These are phyloP conservation scores for Euphorbia lathyris DNA, from an alignment of 345 rosid genomes.

Conservation along the genomic window DNA sequence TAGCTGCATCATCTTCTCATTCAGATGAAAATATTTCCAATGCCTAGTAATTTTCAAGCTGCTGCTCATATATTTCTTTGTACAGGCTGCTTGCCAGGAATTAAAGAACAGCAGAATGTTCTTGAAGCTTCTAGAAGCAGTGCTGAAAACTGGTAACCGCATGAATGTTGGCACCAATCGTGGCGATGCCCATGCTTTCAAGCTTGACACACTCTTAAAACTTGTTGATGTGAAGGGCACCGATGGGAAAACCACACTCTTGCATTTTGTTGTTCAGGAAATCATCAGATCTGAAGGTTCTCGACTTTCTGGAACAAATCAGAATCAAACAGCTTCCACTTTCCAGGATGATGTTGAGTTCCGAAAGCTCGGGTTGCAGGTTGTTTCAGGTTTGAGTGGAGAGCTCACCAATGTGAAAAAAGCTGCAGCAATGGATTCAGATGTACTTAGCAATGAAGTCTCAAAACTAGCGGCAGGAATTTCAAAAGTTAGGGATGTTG, in stretches of 20 bases:
- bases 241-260: constrained; percentile 83
- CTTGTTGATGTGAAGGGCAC: constrained; percentile 83
- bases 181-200: constrained; percentile 92
- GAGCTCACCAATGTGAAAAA: constrained; percentile 81
- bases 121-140: constrained; percentile 88
- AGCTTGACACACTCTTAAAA: constrained; percentile 88
- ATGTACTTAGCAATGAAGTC: constrained; percentile 55
- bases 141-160: constrained; percentile 85
- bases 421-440: constrained; percentile 85
- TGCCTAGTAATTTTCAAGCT: constrained; percentile 10
- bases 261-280: constrained; percentile 94
- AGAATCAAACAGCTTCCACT: constrained; percentile 25
- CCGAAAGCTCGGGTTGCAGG: constrained; percentile 83
- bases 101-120: constrained; percentile 77
- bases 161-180: constrained; percentile 95
- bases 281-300: constrained; percentile 81
- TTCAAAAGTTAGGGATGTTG: constrained; percentile 47
- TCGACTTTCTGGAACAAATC: constrained; percentile 37
- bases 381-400: constrained; percentile 72
- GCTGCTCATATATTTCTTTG: constrained; percentile 9
- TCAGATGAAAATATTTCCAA: neutral
- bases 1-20: neutral
- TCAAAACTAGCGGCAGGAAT: constrained; percentile 53
- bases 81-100: constrained; percentile 76
- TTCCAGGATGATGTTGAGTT: constrained; percentile 62